These are phyloP conservation scores for Eutrema salsugineum DNA, from an alignment of 441 rosid species.

Conservation along the genomic window DNA sequence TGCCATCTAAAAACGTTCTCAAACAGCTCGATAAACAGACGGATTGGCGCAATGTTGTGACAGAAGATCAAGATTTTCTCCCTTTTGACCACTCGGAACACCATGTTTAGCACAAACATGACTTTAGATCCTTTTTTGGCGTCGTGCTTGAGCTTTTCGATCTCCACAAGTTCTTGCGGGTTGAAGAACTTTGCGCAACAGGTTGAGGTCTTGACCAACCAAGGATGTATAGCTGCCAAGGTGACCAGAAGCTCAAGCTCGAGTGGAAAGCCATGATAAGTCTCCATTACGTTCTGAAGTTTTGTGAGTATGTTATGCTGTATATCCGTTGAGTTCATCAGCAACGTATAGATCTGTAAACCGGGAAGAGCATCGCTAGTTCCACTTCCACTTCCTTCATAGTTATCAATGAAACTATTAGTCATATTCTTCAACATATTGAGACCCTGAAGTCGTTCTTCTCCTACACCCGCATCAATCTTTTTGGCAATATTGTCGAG, in stretches of 20 bases:
- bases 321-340: constrained; percentile 81
- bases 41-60: constrained; percentile 95
- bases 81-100: constrained; percentile 62
- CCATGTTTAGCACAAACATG: constrained; percentile 86
- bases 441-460: constrained; percentile 80
- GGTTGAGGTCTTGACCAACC: constrained; percentile 62
- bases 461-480: constrained; percentile 60
- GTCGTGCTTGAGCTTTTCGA: constrained; percentile 57
- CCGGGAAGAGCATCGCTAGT: constrained; percentile 77
- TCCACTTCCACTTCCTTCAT: constrained; percentile 56
- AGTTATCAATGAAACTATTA: constrained; percentile 71
- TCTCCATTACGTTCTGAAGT: constrained; percentile 57
- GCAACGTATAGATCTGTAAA: constrained; percentile 78
- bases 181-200: constrained; percentile 63
- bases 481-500: constrained; percentile 74
- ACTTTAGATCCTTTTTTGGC: constrained; percentile 80
- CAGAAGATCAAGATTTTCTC: constrained; percentile 91
- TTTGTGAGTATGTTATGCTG: constrained; percentile 62
- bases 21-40: constrained; percentile 57
- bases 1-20: constrained; percentile 73
- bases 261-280: constrained; percentile 59
- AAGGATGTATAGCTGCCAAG: constrained; percentile 92
- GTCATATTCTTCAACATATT: constrained; percentile 79
- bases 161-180: constrained; percentile 40
- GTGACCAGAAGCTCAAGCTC: constrained; percentile 87